These are phyloP conservation scores for Beauveria scarabaeidicola DNA, from an alignment of 2,329 filamentous ascomycete genomes.

Conservation along the genomic window DNA sequence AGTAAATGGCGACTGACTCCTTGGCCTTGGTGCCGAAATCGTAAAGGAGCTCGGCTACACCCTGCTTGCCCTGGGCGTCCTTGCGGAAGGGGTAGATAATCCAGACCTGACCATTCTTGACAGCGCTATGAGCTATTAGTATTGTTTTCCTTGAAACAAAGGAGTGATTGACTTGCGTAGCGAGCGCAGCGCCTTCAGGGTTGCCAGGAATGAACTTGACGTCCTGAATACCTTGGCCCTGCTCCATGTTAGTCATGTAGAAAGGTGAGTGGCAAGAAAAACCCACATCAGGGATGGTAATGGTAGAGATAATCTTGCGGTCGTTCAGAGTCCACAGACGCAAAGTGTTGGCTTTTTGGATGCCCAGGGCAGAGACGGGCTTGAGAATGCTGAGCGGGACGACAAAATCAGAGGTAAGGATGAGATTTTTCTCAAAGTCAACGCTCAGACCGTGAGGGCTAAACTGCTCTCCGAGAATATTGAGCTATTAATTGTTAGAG, in stretches of 20 bases:
- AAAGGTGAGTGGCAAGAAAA: no score
- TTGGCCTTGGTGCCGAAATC: constrained; percentile 49
- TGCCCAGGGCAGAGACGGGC: constrained; percentile 39
- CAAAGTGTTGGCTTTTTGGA: constrained; percentile 47
- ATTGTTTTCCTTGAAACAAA: background rate
- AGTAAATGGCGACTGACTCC: constrained; percentile 50
- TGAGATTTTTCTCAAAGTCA: constrained; percentile 48
- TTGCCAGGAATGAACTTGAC: constrained; percentile 58
- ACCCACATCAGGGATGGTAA: constrained; percentile 48
- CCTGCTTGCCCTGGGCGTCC: constrained; percentile 45
- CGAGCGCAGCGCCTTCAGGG: constrained; percentile 47
- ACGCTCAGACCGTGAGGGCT: constrained; percentile 51
- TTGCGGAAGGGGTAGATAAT: constrained; percentile 55
- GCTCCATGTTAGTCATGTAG: background rate
- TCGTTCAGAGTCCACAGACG: constrained; percentile 48
- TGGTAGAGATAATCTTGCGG: constrained; percentile 49
- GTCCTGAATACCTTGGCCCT: constrained; percentile 52
- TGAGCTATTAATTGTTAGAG: constrained; percentile 24
- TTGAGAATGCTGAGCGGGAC: constrained; percentile 54
- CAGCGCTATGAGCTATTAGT: constrained; percentile 30
- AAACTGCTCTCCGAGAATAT: constrained; percentile 52
- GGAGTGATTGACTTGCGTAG: constrained; percentile 31
- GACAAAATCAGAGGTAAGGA: constrained; percentile 55
- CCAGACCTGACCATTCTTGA: constrained; percentile 53
- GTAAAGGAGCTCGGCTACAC: constrained; percentile 48